Evolutionary conservation across 164 flowering plant genomes (phyloP).

Genomic region (Dillenia suffruticosa): DNA sequence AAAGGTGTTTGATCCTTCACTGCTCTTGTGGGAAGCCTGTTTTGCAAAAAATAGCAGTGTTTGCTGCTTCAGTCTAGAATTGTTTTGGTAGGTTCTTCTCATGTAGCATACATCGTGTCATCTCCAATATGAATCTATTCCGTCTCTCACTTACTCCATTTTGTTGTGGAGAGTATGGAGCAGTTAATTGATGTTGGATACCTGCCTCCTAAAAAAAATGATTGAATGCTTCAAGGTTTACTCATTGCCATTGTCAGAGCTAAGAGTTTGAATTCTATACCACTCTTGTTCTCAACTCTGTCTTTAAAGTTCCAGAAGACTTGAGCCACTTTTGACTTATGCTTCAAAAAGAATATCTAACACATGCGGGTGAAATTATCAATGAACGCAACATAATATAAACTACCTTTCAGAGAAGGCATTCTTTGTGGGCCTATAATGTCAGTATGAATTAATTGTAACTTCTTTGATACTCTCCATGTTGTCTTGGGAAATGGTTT

Average conservation of each 20-base stretch:
- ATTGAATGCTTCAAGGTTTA: neutral
- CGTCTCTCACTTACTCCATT: slow-evolving; percentile 2
- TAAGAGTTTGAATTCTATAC: neutral
- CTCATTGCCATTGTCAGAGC: slow-evolving; percentile 4
- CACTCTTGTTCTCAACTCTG: too few relatives aligned
- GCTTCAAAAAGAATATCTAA: slow-evolving; percentile 7
- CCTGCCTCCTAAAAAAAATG: slow-evolving; percentile 3
- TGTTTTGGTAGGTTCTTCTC: neutral
- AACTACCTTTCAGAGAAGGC: neutral
- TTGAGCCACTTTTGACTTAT: slow-evolving; percentile 1
- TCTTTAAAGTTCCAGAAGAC: neutral
- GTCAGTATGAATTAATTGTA: slow-evolving; percentile 5
- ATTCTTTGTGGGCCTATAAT: neutral
- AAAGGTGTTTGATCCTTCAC: too few relatives aligned
- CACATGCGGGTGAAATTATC: slow-evolving; percentile 7
- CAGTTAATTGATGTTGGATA: slow-evolving; percentile 2
- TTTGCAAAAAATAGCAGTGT: neutral
- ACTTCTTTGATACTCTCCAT: slow-evolving; percentile 7
- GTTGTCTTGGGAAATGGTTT: too few relatives aligned
- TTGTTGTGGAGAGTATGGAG: neutral
- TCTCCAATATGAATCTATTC: too few relatives aligned
- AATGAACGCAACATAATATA: neutral
- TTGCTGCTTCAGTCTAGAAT: neutral
- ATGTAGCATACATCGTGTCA: too few relatives aligned
- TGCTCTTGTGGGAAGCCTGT: neutral